Conservation (phyloP, 805 yeast genomes). For the Sungouiozyma ichnusensis region DNA sequence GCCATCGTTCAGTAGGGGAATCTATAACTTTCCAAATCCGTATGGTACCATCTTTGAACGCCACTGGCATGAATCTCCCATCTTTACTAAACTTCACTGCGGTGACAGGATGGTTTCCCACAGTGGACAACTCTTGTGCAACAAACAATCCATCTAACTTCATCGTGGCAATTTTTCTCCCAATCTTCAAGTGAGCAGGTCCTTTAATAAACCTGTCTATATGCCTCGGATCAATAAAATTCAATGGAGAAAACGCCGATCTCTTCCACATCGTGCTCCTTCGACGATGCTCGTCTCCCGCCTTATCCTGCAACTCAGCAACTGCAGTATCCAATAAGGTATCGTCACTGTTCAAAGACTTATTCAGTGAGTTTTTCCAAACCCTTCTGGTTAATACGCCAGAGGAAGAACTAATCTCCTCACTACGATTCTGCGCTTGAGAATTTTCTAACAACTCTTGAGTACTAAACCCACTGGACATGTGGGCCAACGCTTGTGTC, state of each 20-base stretch:
- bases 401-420: neutral
- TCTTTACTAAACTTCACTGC: constrained; percentile 53
- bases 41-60: constrained; percentile 63
- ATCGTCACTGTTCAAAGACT: neutral
- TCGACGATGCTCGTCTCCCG: too few relatives aligned
- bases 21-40: constrained; percentile 73
- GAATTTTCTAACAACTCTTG: neutral
- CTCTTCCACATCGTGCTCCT: neutral
- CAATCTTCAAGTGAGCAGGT: constrained; percentile 46
- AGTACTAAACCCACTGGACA: neutral
- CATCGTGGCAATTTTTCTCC: constrained; percentile 38
- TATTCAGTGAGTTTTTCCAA: neutral
- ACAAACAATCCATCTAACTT: constrained; percentile 44
- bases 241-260: constrained; percentile 8
- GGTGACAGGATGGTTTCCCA: neutral
- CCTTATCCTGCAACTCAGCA: too few relatives aligned
- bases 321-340: neutral
- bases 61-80: constrained; percentile 77
- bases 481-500: neutral
- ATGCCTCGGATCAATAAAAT: constrained; percentile 29
- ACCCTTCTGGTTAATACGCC: neutral
- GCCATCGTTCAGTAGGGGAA: constrained; percentile 57
- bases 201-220: constrained; percentile 35
- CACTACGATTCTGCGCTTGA: neutral
- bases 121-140: constrained; percentile 46